A percentile compares a stretch with the other conserved stretches of the same genome.
Evolutionary conservation across 257 asterid species (phyloP).

Genomic region (Plectranthus barbatus): DNA sequence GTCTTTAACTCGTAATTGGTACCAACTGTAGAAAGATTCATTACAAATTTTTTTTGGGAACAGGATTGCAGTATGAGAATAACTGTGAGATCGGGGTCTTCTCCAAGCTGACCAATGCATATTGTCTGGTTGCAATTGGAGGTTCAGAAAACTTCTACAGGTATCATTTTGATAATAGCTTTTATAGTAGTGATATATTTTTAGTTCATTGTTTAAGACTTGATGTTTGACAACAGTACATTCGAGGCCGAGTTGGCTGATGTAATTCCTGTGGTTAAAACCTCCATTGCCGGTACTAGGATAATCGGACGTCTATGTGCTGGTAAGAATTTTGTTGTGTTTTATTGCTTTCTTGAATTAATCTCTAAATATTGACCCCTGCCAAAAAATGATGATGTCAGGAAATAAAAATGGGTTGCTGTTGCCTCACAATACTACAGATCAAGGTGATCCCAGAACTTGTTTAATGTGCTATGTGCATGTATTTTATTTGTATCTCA

Average conservation of each 20-base stretch:
- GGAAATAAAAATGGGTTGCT: slow-evolving; percentile 95
- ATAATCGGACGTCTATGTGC: too few relatives aligned
- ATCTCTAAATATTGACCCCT: neutral
- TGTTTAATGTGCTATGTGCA: neutral
- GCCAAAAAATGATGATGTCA: slow-evolving; percentile 12
- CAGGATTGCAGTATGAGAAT: slow-evolving; percentile 91
- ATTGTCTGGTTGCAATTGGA: slow-evolving; percentile 91
- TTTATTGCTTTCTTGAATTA: neutral
- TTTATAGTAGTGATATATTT: neutral
- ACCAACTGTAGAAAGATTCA: neutral
- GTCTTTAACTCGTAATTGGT: neutral
- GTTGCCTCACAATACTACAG: too few relatives aligned
- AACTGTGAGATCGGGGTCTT: slow-evolving; percentile 85
- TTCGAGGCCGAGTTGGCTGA: slow-evolving; percentile 77
- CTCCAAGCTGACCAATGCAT: too few relatives aligned
- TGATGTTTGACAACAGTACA: slow-evolving; percentile 41
- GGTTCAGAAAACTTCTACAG: slow-evolving; percentile 96
- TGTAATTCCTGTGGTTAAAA: slow-evolving; percentile 78
- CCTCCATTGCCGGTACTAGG: slow-evolving; percentile 82
- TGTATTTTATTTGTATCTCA: neutral
- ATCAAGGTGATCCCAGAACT: slow-evolving; percentile 35
- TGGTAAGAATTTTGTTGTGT: slow-evolving; percentile 31
- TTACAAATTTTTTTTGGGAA: neutral
- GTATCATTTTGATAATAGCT: slow-evolving; percentile 15
- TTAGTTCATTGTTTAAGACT: neutral